These are phyloP conservation scores for Penicillium sclerotigenum DNA, from an alignment of 2,329 filamentous ascomycete genomes.

Conservation along the genomic window DNA sequence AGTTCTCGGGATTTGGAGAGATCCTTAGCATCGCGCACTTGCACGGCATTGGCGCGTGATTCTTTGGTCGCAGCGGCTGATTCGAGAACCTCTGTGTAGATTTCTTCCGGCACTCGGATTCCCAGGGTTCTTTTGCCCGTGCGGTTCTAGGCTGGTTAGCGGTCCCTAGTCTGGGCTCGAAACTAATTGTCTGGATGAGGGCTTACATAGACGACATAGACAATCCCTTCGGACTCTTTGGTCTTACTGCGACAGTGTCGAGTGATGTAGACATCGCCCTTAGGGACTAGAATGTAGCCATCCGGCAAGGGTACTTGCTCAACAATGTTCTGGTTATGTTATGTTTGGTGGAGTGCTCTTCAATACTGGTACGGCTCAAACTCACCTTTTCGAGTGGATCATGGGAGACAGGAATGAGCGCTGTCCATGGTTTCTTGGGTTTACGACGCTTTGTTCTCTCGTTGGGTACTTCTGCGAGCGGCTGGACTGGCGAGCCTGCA, in stretches of 20 bases:
- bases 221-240: slow-evolving; percentile 28
- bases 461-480: slow-evolving; percentile 2
- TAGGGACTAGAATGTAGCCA: slow-evolving; percentile 42
- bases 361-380: background rate
- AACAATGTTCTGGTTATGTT: slow-evolving; percentile 33
- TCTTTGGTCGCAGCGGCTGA: slow-evolving; percentile 41
- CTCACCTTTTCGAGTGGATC: slow-evolving; percentile 31
- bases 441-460: slow-evolving; percentile 4
- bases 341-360: slow-evolving; percentile 1
- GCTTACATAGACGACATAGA: slow-evolving; percentile 41
- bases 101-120: slow-evolving; percentile 42
- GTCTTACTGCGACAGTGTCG: slow-evolving; percentile 40
- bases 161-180: background rate
- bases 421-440: slow-evolving; percentile 7
- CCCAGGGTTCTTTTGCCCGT: slow-evolving; percentile 37
- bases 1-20: slow-evolving; percentile 24
- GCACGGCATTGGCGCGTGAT: slow-evolving; percentile 40
- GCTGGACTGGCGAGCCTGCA: background rate
- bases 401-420: slow-evolving; percentile 19
- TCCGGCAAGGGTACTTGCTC: slow-evolving; percentile 27
- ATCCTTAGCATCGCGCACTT: slow-evolving; percentile 35
- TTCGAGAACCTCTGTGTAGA: slow-evolving; percentile 39
- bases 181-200: background rate
- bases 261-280: slow-evolving; percentile 45
- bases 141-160: slow-evolving; percentile 23